Evolutionary conservation across 1,284 basidiomycete genomes (phyloP).

Genomic region (Rhodofomes roseus): DNA sequence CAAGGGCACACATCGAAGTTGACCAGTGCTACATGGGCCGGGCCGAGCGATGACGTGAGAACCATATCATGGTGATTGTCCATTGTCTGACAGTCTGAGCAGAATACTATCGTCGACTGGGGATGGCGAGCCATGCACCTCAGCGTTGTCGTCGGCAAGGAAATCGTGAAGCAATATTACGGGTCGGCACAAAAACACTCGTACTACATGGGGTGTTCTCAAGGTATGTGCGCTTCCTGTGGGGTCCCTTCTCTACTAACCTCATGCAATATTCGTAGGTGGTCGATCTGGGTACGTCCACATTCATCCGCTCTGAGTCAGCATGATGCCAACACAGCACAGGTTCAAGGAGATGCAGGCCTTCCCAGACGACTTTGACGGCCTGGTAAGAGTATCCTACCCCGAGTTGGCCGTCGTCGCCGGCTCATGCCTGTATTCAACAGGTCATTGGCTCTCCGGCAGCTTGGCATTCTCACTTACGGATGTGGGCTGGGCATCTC

Average conservation of each 20-base stretch:
- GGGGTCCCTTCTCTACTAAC: not conserved
- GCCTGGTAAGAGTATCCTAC: constrained; percentile 17
- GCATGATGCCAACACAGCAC: not conserved
- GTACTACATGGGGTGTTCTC: constrained; percentile 30
- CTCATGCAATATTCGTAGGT: not conserved
- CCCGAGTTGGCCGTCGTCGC: too few species aligned
- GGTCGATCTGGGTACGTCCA: not conserved
- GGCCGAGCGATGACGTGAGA: constrained; percentile 24
- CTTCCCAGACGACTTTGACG: constrained; percentile 29
- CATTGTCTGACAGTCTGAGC: not conserved
- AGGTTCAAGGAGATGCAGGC: constrained; percentile 25
- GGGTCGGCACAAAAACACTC: constrained; percentile 18
- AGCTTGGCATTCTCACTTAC: constrained; percentile 24
- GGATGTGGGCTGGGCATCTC: constrained; percentile 22
- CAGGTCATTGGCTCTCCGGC: constrained; percentile 27
- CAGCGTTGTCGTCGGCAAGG: constrained; percentile 24
- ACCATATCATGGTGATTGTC: not conserved
- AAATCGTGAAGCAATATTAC: constrained; percentile 26
- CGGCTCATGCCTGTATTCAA: too few species aligned
- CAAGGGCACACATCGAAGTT: constrained; percentile 20
- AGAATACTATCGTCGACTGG: constrained; percentile 29
- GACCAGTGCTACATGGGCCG: constrained; percentile 21
- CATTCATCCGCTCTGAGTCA: not conserved
- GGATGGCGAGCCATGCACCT: constrained; percentile 27
- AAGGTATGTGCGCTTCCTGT: constrained; percentile 11